Percentiles rank a stretch among this genome's conserved stretches.
phyloP scores from a whole-genome alignment of 2,329 filamentous ascomycete genomes.

The Penicillium sp. region DNA sequence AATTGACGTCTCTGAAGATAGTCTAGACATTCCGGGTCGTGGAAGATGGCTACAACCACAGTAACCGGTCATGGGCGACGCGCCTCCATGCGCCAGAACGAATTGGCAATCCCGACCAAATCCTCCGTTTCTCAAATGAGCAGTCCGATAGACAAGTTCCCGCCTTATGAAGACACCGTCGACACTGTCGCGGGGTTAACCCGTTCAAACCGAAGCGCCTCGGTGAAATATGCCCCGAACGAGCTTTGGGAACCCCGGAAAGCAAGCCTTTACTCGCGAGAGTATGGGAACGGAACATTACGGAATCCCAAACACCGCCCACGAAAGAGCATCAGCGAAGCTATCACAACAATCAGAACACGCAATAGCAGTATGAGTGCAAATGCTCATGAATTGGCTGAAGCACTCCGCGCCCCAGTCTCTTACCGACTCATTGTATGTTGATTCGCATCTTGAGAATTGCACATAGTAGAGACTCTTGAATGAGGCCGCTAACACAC shows the following conservation, averaged over 20 bases:
- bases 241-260: slow-evolving; percentile 64
- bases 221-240: slow-evolving; percentile 33
- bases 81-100: slow-evolving; percentile 38
- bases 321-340: slow-evolving; percentile 86
- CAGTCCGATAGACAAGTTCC: slow-evolving; percentile 44
- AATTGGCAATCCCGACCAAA: slow-evolving; percentile 33
- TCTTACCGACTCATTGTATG: slow-evolving; percentile 84
- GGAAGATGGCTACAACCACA: slow-evolving; percentile 42
- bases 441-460: slow-evolving; percentile 8
- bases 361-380: slow-evolving; percentile 83
- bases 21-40: not conserved
- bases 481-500: slow-evolving; percentile 67
- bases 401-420: slow-evolving; percentile 83
- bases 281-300: slow-evolving; percentile 37
- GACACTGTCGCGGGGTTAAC: slow-evolving; percentile 29
- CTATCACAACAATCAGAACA: slow-evolving; percentile 76
- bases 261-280: slow-evolving; percentile 49
- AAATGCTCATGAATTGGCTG: slow-evolving; percentile 89
- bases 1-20: slow-evolving; percentile 4
- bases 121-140: slow-evolving; percentile 31
- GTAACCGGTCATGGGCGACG: slow-evolving; percentile 41
- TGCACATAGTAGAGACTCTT: not conserved
- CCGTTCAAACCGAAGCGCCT: slow-evolving; percentile 23
- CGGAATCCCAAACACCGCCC: slow-evolving; percentile 56
- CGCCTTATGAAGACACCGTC: slow-evolving; percentile 40